phyloP scores from a whole-genome alignment of 2,329 filamentous ascomycete species.

The Pseudovirgaria hyperparasitica region DNA sequence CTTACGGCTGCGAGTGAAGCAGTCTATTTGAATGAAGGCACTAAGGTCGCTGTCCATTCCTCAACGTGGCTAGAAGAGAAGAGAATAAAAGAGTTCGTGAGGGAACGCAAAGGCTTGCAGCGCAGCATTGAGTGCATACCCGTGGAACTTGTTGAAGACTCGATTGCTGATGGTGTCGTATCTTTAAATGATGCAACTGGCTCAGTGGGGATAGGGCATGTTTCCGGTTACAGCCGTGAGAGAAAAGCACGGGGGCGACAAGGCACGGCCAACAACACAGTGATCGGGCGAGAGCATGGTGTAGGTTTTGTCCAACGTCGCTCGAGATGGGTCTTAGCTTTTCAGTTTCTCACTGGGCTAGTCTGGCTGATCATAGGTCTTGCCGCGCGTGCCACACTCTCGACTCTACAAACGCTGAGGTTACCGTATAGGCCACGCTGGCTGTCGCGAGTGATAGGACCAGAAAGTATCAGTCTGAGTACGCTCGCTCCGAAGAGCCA shows the following conservation, averaged over 20 bases:
- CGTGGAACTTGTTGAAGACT: constrained; percentile 28
- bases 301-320: constrained; percentile 70
- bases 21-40: constrained; percentile 87
- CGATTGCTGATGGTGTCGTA: constrained; percentile 23
- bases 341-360: constrained; percentile 67
- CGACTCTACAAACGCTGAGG: constrained; percentile 44
- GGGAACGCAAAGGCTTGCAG: constrained; percentile 26
- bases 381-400: constrained; percentile 41
- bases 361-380: constrained; percentile 50
- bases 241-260: constrained; percentile 45
- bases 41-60: constrained; percentile 55
- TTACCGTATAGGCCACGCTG: constrained; percentile 51
- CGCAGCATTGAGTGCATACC: constrained; percentile 26
- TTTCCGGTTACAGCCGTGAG: constrained; percentile 52
- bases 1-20: constrained; percentile 91
- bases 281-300: constrained; percentile 39
- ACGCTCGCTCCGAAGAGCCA: no score
- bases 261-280: constrained; percentile 17
- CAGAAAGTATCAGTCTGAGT: constrained; percentile 16
- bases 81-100: constrained; percentile 62
- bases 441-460: constrained; percentile 41
- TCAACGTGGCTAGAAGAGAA: constrained; percentile 92
- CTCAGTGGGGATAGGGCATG: no score
- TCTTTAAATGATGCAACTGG: no score
- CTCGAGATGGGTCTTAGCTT: constrained; percentile 62